Percentiles rank a stretch among this genome's conserved stretches.
phyloP scores from a whole-genome alignment of 2,329 filamentous ascomycete genomes.

The Tolypocladium guangdongense region DNA sequence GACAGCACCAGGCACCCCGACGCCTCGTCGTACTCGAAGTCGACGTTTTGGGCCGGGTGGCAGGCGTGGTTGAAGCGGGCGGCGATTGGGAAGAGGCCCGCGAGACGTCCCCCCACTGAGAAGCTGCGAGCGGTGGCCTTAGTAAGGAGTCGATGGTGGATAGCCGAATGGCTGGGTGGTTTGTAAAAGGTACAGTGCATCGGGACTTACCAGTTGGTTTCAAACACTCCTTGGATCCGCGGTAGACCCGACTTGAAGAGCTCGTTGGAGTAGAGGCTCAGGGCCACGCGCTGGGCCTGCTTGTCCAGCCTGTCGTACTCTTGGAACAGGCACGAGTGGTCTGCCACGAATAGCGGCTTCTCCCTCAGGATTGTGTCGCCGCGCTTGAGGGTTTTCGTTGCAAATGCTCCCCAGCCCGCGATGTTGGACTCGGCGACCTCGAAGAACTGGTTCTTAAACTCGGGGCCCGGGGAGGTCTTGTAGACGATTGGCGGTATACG shows the following conservation, averaged over 20 bases:
- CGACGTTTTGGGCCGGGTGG: conserved; percentile 26
- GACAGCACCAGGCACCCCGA: conserved; percentile 28
- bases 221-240: conserved; percentile 26
- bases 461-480: conserved; percentile 1
- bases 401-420: conserved; percentile 37
- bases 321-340: conserved; percentile 15
- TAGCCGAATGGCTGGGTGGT: too few relatives aligned
- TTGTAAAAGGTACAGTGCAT: background rate
- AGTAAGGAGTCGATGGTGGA: too few relatives aligned
- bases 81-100: conserved; percentile 36
- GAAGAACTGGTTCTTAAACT: conserved; percentile 30
- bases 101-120: conserved; percentile 12
- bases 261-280: conserved; percentile 26
- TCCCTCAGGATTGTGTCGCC: conserved; percentile 34
- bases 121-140: conserved; percentile 12
- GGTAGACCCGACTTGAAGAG: conserved; percentile 15
- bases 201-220: conserved; percentile 34
- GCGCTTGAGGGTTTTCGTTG: conserved; percentile 22
- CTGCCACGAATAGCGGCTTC: conserved; percentile 27
- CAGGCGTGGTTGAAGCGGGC: conserved; percentile 52
- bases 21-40: conserved; percentile 28
- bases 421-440: conserved; percentile 27
- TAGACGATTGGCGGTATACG: background rate
- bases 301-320: conserved; percentile 24
- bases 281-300: conserved; percentile 19